phyloP scores from a whole-genome alignment of 176 grass and related monocot genomes.

The Musa troglodytarum region DNA sequence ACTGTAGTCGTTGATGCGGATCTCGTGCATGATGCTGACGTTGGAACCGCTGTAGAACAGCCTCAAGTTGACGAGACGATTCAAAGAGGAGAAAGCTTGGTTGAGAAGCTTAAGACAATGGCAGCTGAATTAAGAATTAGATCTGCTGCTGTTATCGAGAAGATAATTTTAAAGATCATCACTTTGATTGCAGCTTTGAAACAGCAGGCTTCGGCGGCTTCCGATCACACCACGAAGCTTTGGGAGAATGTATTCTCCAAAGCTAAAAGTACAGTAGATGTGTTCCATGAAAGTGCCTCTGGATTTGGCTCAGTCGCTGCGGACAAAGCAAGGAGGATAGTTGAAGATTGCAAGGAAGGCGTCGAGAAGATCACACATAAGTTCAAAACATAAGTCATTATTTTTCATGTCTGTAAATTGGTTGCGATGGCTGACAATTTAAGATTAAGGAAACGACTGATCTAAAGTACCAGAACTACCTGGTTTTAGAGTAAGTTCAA shows the following conservation, averaged over 20 bases:
- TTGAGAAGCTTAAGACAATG: conserved; percentile 56
- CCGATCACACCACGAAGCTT: conserved; percentile 16
- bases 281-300: conserved; percentile 18
- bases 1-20: conserved; percentile 59
- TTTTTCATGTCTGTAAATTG: neutral
- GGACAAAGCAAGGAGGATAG: conserved; percentile 34
- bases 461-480: neutral
- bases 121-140: conserved; percentile 38
- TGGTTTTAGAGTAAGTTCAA: neutral
- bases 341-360: conserved; percentile 69
- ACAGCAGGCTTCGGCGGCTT: conserved; percentile 29
- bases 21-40: conserved; percentile 46
- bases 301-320: conserved; percentile 21
- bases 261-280: conserved; percentile 31
- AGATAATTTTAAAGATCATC: conserved; percentile 49
- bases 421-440: neutral
- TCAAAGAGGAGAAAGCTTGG: conserved; percentile 33
- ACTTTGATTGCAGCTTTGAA: conserved; percentile 51
- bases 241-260: conserved; percentile 26
- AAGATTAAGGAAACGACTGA: neutral
- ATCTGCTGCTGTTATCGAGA: conserved; percentile 35
- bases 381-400: conserved; percentile 41
- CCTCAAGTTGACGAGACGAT: conserved; percentile 37
- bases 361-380: conserved; percentile 59
- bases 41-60: conserved; percentile 47